Conservation (phyloP, 192 early-diverging fungal species). For the Lobosporangium transversale region DNA sequence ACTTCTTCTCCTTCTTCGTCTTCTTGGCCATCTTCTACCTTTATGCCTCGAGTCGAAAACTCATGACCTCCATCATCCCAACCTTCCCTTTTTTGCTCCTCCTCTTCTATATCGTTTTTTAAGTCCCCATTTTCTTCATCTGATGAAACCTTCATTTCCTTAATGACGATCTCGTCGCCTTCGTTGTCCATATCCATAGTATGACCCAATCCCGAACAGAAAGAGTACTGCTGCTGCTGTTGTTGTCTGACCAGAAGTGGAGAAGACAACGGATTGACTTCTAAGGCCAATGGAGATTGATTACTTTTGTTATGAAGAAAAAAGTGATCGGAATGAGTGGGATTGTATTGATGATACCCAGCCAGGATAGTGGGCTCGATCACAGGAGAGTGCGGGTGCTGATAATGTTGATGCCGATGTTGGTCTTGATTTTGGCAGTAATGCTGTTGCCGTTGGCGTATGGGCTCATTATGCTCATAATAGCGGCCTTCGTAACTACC, state of each 20-base stretch:
- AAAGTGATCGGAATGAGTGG: too few species aligned
- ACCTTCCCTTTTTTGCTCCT: too few species aligned
- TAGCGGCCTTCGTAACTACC: too few species aligned
- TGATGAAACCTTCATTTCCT: too few species aligned
- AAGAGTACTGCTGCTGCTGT: conserved; percentile 12
- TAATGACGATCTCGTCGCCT: too few species aligned
- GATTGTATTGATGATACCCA: background rate
- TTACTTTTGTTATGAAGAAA: too few species aligned
- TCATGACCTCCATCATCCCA: too few species aligned
- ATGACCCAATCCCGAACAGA: background rate
- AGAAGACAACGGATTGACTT: too few species aligned
- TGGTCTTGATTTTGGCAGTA: background rate
- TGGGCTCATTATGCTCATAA: too few species aligned
- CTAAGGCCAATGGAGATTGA: too few species aligned
- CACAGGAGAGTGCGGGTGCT: background rate
- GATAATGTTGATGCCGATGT: conserved; percentile 1
- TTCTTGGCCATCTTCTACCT: conserved; percentile 14
- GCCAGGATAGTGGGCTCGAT: background rate
- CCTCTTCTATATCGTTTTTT: background rate
- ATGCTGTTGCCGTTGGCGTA: conserved; percentile 20
- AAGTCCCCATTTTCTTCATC: background rate
- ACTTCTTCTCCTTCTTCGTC: conserved; percentile 6
- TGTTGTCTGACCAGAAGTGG: too few species aligned
- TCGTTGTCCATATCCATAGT: background rate
- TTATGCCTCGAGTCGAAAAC: background rate